Base-by-base conservation (phyloP, 305 asterid species). In the Ajuga reptans region DNA sequence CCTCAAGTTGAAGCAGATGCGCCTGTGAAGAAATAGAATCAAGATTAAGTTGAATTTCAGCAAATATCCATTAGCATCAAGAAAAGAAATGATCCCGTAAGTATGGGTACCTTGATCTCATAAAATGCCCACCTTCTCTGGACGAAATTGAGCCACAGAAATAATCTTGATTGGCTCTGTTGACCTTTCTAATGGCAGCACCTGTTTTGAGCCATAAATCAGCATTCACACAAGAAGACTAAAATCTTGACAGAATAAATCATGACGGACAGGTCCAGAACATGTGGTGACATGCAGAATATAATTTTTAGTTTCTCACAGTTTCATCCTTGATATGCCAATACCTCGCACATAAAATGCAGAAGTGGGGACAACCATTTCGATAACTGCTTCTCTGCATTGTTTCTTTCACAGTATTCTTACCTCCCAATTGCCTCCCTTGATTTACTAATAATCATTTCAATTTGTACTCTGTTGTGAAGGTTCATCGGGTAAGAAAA, bases 1-100 rank as follows among this genome's bases (percentile, higher is more conserved):
- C 96, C 86, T 90, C 96, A 10, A 92, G 95, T 83, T 92, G 97
- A 66, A 90, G 89, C 6, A 72, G 72, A 73, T 93, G 97, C 12
- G 96, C 94, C 98, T 93, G 78, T 24, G 37, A 5, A 39, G 31
- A 79, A 39, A 64, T 14, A 46, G 47, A 78, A 75, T 45, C 18
- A 68, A 24, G 55, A 59, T 52, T 74, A 71, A 69, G 71, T 61
- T 72, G 18, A 55, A 65, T 63, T 72, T 51, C 55, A 75, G 45
- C 68, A 66, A 58, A 45, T 33, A 62, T 62, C 64, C 42, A 49
- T 68, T 66, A 16, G 39, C 45, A 17, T 33, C 51, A 24, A 60
- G 59, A 69, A 75, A 53, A 46, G 57, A 55, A 52, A 33, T 71
- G 63, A 69, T 62, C 31, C 59, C 68, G 29, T 59, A 69, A 75